These are phyloP conservation scores for Hymenochaete sp. DNA, from an alignment of 1,284 basidiomycete species.

Conservation along the genomic window DNA sequence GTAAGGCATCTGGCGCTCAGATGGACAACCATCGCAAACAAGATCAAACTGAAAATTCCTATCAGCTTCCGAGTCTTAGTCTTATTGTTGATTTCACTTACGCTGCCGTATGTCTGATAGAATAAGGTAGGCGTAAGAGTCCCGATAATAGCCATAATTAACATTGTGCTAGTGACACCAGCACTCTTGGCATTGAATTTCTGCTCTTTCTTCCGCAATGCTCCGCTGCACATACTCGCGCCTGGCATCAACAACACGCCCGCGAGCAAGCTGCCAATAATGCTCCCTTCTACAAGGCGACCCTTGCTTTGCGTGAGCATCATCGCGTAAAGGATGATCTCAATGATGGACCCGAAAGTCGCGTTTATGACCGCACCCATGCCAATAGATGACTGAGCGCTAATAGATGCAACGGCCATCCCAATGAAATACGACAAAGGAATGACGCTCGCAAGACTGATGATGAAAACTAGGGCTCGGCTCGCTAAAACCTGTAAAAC, in stretches of 20 bases:
- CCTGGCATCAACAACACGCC: slow-evolving; percentile 98
- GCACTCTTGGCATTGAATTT: slow-evolving; percentile 98
- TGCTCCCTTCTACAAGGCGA: slow-evolving; percentile 91
- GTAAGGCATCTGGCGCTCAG: slow-evolving; percentile 52
- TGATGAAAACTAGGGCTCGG: slow-evolving; percentile 75
- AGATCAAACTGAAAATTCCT: slow-evolving; percentile 69
- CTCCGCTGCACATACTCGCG: slow-evolving; percentile 93
- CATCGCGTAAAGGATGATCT: slow-evolving; percentile 90
- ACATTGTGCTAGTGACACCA: slow-evolving; percentile 97
- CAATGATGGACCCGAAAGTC: slow-evolving; percentile 96
- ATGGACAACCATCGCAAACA: slow-evolving; percentile 85
- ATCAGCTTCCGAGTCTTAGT: slow-evolving; percentile 12
- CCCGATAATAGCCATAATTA: slow-evolving; percentile 99
- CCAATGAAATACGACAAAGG: slow-evolving; percentile 99
- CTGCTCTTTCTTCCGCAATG: slow-evolving; percentile 87
- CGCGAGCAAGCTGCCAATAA: slow-evolving; percentile 90
- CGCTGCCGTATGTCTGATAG: slow-evolving; percentile 97
- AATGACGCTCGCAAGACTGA: slow-evolving; percentile 87
- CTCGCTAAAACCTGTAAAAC: slow-evolving; percentile 67
- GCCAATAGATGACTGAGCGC: slow-evolving; percentile 95
- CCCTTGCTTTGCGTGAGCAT: slow-evolving; percentile 87
- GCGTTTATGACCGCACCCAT: slow-evolving; percentile 99
- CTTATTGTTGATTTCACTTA: slow-evolving; percentile 36
- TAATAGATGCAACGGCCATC: slow-evolving; percentile 99
- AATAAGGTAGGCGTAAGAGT: slow-evolving; percentile 94